phyloP scores from a whole-genome alignment of 176 grass and related monocot species.

The Phyllostachys edulis region DNA sequence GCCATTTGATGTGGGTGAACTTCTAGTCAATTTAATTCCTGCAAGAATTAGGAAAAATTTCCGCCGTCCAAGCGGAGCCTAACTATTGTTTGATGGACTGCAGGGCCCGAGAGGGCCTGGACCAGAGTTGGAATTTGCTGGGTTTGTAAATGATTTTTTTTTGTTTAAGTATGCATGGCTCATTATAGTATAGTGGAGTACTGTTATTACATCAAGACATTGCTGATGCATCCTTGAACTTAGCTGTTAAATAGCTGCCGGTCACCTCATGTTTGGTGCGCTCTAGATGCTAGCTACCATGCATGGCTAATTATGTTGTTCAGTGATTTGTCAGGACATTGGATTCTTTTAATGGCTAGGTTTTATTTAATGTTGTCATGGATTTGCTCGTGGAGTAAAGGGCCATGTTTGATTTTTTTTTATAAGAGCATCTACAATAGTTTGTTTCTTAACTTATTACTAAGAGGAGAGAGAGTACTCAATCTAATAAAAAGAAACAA shows the following conservation, averaged over 20 bases:
- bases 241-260: slow-evolving; percentile 7
- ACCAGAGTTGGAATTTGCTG: neutral
- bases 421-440: too few species aligned
- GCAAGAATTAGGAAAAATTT: too few species aligned
- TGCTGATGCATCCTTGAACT: slow-evolving; percentile 25
- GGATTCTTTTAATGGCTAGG: slow-evolving; percentile 15
- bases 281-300: neutral
- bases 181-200: too few species aligned
- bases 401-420: neutral
- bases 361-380: slow-evolving; percentile 6
- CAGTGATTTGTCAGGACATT: slow-evolving; percentile 21
- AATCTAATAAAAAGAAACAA: too few species aligned
- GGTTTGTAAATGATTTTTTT: neutral
- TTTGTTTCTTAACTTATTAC: too few species aligned
- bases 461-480: too few species aligned
- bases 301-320: slow-evolving; percentile 27
- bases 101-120: neutral
- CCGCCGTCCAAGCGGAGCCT: too few species aligned
- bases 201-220: slow-evolving; percentile 15
- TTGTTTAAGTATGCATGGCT: neutral
- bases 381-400: neutral
- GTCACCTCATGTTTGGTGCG: neutral
- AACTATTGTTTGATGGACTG: neutral
- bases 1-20: too few species aligned
- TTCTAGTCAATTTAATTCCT: too few species aligned